Conservation (phyloP, 371 early-diverging fungal species). For the Mortierella sp. region DNA sequence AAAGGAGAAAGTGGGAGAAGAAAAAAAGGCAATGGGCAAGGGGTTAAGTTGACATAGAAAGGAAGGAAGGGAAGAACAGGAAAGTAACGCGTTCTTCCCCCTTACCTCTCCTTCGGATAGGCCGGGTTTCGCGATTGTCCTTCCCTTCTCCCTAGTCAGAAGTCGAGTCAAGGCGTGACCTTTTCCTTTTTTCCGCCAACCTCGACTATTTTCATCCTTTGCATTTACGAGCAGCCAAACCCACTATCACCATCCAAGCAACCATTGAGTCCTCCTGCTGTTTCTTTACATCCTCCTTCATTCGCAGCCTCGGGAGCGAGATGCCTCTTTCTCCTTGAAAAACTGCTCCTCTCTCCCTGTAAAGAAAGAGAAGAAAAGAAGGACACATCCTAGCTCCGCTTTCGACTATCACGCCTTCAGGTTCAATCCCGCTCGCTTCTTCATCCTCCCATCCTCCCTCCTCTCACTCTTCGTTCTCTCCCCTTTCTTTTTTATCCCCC, state of each 20-base stretch:
- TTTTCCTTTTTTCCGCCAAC: not conserved
- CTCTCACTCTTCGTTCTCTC: not conserved
- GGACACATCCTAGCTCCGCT: conserved; percentile 4
- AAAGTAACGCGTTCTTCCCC: not conserved
- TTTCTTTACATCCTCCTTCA: not conserved
- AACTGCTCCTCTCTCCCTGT: not conserved
- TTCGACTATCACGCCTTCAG: not conserved
- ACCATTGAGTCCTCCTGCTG: not conserved
- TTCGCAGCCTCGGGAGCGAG: not conserved
- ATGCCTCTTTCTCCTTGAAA: not conserved
- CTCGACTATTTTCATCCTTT: not conserved
- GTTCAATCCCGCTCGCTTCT: not conserved
- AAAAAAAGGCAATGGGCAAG: not conserved
- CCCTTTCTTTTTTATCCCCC: not conserved
- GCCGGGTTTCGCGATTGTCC: not conserved
- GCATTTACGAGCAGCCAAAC: not conserved
- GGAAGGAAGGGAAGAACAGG: not conserved
- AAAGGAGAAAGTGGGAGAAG: not conserved
- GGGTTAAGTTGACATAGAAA: not conserved
- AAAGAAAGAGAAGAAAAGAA: not conserved
- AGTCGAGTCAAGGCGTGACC: not conserved
- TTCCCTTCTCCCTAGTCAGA: not conserved
- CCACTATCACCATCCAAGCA: not conserved
- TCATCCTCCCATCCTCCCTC: not conserved
- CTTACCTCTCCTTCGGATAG: not conserved